Evolutionary conservation across 768 basidiomycete genomes (phyloP), one percentile per base, ranked within the genome.

Genomic region (Tulasnella calospora): DNA sequence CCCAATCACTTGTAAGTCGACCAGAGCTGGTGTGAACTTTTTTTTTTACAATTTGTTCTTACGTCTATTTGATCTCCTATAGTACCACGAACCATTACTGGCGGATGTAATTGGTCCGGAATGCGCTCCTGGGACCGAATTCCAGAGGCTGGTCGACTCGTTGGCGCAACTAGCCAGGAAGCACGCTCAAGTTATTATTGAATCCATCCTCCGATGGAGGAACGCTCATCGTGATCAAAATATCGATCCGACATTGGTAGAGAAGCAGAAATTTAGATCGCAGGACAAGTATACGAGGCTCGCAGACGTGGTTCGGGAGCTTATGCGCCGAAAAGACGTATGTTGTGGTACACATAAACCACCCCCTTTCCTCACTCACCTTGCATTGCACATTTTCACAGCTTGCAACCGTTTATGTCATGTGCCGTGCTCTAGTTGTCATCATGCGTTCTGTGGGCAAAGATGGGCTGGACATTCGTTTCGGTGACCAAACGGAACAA

Each of bases 171-270:
- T 96, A 79, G 95, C 93, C 10, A 92, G 92, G 81, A 94, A 92
- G 76, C 90, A 94, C 79, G 88, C 93, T 8, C 93, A 94, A 82
- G 89, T 91, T 67, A 94, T 96, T 6, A 88, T 95, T 51, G 95
- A 95, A 79, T 92, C 93, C 0, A 90, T 97, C 80, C 92, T 92
- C 88, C 90, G 92, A 51, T 98, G 94, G 96, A 89, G 93, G 79
- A 89, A 90, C 80, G 91, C 87, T 51, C 94, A 96, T 82, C 89
- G 88, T 55, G 92, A 92, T 5, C 61, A 79, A 51, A 27, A n/a
- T 13, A 38, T 79, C 30, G 79, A 61, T 40, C 13, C n/a, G 7
- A 27, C 41, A 10, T 21, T 71, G 17, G 38, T 79, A 17, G 57
- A 71, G 41, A 38, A 78, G 38, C 79, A 79, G 71, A 36, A 41